These are phyloP conservation scores for Thraustochytrium striatum DNA, from an alignment of 352 stramenopile species.

Conservation along the genomic window DNA sequence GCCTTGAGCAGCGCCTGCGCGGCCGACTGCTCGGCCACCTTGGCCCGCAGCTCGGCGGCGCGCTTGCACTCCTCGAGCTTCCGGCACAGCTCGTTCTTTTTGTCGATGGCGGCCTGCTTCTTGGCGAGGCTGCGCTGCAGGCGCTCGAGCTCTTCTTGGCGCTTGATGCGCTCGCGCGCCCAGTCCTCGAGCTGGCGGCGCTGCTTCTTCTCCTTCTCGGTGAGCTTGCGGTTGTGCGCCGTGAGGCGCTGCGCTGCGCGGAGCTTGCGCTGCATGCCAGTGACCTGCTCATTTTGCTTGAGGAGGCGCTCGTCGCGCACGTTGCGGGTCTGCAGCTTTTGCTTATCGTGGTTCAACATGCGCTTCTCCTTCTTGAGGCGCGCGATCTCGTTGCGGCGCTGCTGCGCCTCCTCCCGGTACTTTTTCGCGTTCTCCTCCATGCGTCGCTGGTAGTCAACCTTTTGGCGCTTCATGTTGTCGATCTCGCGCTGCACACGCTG, in stretches of 20 bases:
- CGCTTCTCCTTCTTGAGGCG: constrained; percentile 39
- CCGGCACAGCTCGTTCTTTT: constrained; percentile 36
- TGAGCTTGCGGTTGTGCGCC: constrained; percentile 31
- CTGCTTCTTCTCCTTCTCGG: constrained; percentile 43
- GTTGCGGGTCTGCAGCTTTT: constrained; percentile 46
- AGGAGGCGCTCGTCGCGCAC: constrained; percentile 35
- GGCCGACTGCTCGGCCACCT: constrained; percentile 7
- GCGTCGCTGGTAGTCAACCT: constrained; percentile 42
- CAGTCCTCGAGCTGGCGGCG: constrained; percentile 24
- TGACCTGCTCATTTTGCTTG: constrained; percentile 45
- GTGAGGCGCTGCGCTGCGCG: constrained; percentile 41
- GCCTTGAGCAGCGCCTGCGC: not conserved
- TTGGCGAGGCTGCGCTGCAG: constrained; percentile 31
- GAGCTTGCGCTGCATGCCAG: constrained; percentile 43
- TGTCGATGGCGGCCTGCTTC: constrained; percentile 31
- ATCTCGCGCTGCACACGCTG: constrained; percentile 38
- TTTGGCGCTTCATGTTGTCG: constrained; percentile 49
- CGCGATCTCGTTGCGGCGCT: constrained; percentile 41
- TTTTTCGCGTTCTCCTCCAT: constrained; percentile 50
- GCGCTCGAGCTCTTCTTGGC: constrained; percentile 34
- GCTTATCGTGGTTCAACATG: constrained; percentile 35
- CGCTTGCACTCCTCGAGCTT: constrained; percentile 39
- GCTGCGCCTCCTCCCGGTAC: constrained; percentile 40
- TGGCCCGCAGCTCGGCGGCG: constrained; percentile 20
- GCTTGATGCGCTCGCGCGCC: constrained; percentile 45